Evolutionary conservation across 2,329 filamentous ascomycete genomes (phyloP).

Genomic region (Orbilia brochopaga): DNA sequence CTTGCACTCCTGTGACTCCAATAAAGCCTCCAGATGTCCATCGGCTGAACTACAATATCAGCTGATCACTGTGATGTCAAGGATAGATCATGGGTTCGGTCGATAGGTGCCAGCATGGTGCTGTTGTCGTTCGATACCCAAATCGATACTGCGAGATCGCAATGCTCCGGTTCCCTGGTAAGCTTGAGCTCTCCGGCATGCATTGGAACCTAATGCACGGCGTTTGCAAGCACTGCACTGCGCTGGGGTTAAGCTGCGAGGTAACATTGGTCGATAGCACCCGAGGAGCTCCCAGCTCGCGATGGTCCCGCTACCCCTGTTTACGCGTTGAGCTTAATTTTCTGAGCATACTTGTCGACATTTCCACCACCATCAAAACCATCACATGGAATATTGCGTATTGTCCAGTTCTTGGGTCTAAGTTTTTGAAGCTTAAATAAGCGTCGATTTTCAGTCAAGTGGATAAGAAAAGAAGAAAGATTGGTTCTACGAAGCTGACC

Average conservation of each 20-base stretch:
- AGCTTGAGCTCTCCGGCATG: not conserved
- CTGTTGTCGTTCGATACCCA: not conserved
- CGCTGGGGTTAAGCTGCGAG: not conserved
- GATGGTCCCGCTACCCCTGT: not conserved
- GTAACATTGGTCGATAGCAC: not conserved
- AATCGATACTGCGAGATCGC: not conserved
- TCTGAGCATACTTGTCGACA: no score
- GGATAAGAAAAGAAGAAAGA: not conserved
- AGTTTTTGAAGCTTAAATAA: slow-evolving; percentile 39
- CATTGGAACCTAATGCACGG: no score
- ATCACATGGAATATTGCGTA: slow-evolving; percentile 8
- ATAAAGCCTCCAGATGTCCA: no score
- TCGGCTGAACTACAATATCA: no score
- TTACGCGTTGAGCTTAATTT: no score
- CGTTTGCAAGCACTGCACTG: not conserved
- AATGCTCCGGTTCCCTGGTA: not conserved
- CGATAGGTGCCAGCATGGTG: not conserved
- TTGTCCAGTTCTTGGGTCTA: slow-evolving; percentile 10
- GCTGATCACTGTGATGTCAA: no score
- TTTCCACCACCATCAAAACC: not conserved
- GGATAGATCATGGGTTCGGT: not conserved
- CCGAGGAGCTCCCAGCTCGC: not conserved
- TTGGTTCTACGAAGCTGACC: slow-evolving; percentile 33
- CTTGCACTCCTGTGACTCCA: no score
- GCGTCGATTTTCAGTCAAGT: slow-evolving; percentile 15